Evolutionary conservation across 169 alveolate genomes (phyloP), one percentile per base, ranked within the genome.

Genomic region (Babesia microti): DNA sequence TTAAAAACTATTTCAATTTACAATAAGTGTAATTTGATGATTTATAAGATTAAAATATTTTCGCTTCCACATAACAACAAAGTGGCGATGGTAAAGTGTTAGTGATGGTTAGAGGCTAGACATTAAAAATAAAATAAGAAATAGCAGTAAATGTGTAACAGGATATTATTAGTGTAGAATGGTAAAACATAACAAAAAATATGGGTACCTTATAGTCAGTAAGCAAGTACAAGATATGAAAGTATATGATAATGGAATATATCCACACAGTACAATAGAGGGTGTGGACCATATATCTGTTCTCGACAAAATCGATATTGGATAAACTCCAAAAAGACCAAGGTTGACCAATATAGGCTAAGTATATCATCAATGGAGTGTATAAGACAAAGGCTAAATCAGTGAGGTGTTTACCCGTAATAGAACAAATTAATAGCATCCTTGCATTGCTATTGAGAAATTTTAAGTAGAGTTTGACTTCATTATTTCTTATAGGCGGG

Each of bases 241-340:
- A 18, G 26, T 65, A 65, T 18, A 59, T 55, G 14, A 65, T 49
- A 9, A 65, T 5, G 26, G 71, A 65, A 50, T 65, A 65, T 3
- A 65, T 35, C 76, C 76, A 65, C 33, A 57, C 42, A 23, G 51
- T 46, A 12, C 48, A 22, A 40, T 65, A 65, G 5, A 65, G 70
- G 22, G 70, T 53, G 70, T 70, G 55, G 21, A 59, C 54, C 23
- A 56, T 46, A 1, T 41, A 41, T 32, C 40, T 65, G 48, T 58
- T 54, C 41, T 26, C 46, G 6, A 42, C 15, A 68, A 65, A 27
- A 14, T 65, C 76, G n/a, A 54, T 60, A 4, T 54, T 24, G 12
- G 70, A 32, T 41, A 54, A 65, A 3, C 34, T 50, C n/a, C 39
- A 21, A 15, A 65, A 27, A 4, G 34, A 28, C 14, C 45, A 30